phyloP scores from a whole-genome alignment of 1,284 basidiomycete genomes.

The Ustilago nuda region DNA sequence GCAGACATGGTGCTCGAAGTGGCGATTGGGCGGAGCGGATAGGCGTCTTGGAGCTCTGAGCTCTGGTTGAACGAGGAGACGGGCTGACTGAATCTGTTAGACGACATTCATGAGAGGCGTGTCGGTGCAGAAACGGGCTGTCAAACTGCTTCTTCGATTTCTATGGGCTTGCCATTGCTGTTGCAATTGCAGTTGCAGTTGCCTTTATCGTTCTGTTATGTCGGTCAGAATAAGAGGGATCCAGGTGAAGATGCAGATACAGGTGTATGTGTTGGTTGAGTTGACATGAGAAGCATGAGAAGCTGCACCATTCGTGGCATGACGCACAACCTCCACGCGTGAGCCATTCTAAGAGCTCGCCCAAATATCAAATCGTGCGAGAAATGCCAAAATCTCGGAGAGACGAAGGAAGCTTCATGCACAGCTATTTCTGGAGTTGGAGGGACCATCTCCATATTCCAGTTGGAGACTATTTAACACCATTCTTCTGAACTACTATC shows the following conservation, averaged over 20 bases:
- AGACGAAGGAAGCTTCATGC: constrained; percentile 30
- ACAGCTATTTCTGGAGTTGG: constrained; percentile 3
- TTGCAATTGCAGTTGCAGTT: not conserved
- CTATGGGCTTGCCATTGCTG: constrained; percentile 5
- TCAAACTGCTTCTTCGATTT: constrained; percentile 5
- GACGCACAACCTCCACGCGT: constrained; percentile 25
- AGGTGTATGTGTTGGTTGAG: constrained; percentile 3
- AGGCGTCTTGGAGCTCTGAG: constrained; percentile 23
- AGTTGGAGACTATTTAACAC: not conserved
- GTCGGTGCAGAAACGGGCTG: not conserved
- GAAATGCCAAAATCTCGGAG: constrained; percentile 25
- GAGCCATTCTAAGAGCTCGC: not conserved
- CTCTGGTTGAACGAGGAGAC: constrained; percentile 17
- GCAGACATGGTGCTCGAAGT: constrained; percentile 29
- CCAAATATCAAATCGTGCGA: constrained; percentile 39
- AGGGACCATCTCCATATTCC: constrained; percentile 28
- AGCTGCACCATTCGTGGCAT: constrained; percentile 15
- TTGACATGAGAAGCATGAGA: not conserved
- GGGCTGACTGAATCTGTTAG: constrained; percentile 14
- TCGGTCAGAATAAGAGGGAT: too few relatives aligned
- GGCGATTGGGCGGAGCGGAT: constrained; percentile 22
- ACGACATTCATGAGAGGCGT: constrained; percentile 34
- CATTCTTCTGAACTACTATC: not conserved
- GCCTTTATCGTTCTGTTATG: too few relatives aligned
- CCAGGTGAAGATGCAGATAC: not conserved